phyloP scores from a whole-genome alignment of 352 stramenopile species.

The Pythium aquatile region DNA sequence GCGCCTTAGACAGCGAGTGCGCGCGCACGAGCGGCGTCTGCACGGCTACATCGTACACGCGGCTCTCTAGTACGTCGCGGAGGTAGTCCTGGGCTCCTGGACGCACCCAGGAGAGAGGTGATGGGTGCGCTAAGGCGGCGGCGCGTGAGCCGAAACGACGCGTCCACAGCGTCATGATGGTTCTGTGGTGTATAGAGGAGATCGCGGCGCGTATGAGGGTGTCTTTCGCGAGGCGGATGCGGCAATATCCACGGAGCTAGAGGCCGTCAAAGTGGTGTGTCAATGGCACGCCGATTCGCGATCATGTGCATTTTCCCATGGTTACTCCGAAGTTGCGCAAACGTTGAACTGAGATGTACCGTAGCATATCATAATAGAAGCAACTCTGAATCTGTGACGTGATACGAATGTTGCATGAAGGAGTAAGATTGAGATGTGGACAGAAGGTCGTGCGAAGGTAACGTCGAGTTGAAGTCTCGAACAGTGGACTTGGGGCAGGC shows the following conservation, averaged over 20 bases:
- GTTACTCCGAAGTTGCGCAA: conserved; percentile 17
- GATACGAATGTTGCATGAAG: conserved; percentile 2
- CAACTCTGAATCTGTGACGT: conserved; percentile 10
- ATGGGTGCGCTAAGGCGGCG: conserved; percentile 29
- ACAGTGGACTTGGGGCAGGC: no score
- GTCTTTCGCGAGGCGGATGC: not conserved
- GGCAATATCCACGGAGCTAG: not conserved
- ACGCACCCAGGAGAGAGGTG: conserved; percentile 53
- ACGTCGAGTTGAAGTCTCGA: not conserved
- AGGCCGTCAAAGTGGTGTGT: not conserved
- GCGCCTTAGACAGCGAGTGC: conserved; percentile 48
- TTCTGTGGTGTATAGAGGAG: not conserved
- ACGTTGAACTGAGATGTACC: not conserved
- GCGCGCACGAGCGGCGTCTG: conserved; percentile 71
- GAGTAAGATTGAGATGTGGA: not conserved
- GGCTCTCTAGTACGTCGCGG: conserved; percentile 71
- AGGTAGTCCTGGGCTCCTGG: conserved; percentile 77
- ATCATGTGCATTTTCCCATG: conserved; percentile 16
- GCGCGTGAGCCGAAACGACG: conserved; percentile 35
- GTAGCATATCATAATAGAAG: not conserved
- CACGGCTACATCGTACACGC: conserved; percentile 80
- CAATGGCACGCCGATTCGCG: not conserved
- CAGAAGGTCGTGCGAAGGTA: conserved; percentile 7
- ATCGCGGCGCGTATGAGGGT: not conserved
- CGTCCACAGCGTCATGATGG: conserved; percentile 22